Conservation (phyloP, 306 rosid genomes). For the Canavalia gladiata region DNA sequence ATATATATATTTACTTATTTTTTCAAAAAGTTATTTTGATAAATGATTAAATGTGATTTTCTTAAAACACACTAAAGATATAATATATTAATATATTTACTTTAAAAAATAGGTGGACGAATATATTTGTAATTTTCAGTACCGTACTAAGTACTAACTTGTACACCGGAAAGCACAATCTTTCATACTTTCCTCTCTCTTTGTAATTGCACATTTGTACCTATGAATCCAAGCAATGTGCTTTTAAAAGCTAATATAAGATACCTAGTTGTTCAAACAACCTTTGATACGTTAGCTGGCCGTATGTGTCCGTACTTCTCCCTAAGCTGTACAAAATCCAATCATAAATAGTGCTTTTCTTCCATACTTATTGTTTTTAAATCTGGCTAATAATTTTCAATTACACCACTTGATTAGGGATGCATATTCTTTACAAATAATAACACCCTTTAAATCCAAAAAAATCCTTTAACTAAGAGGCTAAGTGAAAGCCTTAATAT, state of each 20-base stretch:
- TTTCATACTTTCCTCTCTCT: not conserved
- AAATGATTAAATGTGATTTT: no score
- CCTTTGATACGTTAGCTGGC: constrained; percentile 31
- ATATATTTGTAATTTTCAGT: not conserved
- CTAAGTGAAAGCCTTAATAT: not conserved
- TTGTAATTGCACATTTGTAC: not conserved
- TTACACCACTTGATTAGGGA: constrained; percentile 33
- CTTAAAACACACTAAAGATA: no score
- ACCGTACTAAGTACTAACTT: constrained; percentile 9
- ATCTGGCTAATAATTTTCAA: not conserved
- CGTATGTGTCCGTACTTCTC: constrained; percentile 44
- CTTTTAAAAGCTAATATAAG: constrained; percentile 10
- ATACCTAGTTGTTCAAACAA: not conserved
- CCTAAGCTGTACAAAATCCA: constrained; percentile 28
- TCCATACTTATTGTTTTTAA: no score
- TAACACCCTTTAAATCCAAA: not conserved
- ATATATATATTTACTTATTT: no score
- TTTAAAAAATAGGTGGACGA: no score
- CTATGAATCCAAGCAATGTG: constrained; percentile 24
- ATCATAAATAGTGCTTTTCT: not conserved
- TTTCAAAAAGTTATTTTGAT: no score
- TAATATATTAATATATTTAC: no score
- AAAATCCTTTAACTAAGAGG: no score
- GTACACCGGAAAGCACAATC: constrained; percentile 9
- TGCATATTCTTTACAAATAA: not conserved